Conservation (phyloP, 2,329 filamentous ascomycete species). For the Knoxdaviesia capensis region DNA sequence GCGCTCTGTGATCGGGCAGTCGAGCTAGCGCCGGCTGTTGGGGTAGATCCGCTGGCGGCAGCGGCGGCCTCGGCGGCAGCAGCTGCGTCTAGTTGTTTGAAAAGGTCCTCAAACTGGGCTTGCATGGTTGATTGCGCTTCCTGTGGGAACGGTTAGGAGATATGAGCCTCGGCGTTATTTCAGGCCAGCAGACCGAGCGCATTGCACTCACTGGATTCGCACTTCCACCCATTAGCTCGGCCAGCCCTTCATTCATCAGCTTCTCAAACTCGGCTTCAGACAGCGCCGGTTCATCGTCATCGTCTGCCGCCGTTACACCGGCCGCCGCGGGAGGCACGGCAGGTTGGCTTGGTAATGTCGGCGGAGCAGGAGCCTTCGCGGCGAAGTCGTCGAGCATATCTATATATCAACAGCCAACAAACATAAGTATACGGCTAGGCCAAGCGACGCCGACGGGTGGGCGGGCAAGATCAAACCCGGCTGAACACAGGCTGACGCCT, state of each 20-base stretch:
- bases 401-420: constrained; percentile 14
- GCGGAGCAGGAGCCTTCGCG: constrained; percentile 25
- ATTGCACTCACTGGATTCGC: neutral
- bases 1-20: constrained; percentile 13
- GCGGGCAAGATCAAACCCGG: neutral
- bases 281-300: constrained; percentile 1
- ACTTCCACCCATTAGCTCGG: constrained; percentile 2
- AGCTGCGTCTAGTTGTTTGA: constrained; percentile 32
- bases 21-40: constrained; percentile 8
- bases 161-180: too few relatives aligned
- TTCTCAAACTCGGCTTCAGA: constrained; percentile 4
- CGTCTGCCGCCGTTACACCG: neutral
- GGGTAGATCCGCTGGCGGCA: constrained; percentile 6
- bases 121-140: constrained; percentile 33
- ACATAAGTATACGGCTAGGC: neutral
- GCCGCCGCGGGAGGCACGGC: neutral
- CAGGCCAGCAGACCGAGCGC: neutral
- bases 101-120: constrained; percentile 57
- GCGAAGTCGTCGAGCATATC: constrained; percentile 90
- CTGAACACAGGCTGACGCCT: neutral
- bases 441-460: too few relatives aligned
- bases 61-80: constrained; percentile 12
- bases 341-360: constrained; percentile 15
- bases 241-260: constrained; percentile 4
- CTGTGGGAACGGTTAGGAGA: too few relatives aligned